Base-by-base conservation (phyloP, 23 red algal genomes). In the Cyanidium caldarium region DNA sequence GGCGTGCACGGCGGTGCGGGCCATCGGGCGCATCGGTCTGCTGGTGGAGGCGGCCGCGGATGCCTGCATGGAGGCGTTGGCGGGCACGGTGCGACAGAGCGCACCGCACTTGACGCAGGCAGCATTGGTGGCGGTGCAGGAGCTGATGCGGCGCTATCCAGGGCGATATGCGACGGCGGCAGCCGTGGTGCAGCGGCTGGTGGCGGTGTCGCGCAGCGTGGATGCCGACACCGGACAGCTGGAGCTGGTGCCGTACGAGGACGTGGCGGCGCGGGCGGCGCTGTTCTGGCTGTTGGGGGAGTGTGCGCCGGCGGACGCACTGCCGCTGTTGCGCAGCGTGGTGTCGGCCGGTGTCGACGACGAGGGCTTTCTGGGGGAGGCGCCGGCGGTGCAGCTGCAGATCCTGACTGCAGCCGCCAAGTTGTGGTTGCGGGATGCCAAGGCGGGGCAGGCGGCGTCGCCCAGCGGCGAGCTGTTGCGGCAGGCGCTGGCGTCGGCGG, bases 251-350 rank as follows among this genome's bases (percentile, higher is more conserved):
- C 51, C n/a, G 7, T 61, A 14, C 51, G 51, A 79, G 10, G 89
- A 94, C 45, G 70, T 77, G 34, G 61, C 31, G 28, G 89, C 89
- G 34, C 77, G 79, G 40, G 67, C 76, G 26, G 74, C 89, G 0
- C 67, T 94, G 44, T 69, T 86, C 25, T 94, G 89, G 89, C 85
- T 94, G 42, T 56, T 94, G 19, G 89, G 89, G 2, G 89, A 86
- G 66, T 81, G 86, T 76, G 89, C 82, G 1, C 69, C 73, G 16
- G 34, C 39, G 17, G 37, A 76, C 3, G 72, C 65, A 1, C 57
- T 38, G 26, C 58, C 77, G 36, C 66, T 82, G 41, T 2, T 44
- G 31, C 73, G 51, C 21, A 28, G 51, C 7, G 19, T 28, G 7
- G 31, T 61, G 7, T 61, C 75, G 65, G 72, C 85, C 12, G 42